phyloP scores from a whole-genome alignment of 2,329 filamentous ascomycete genomes.

The Exophiala bonariae region DNA sequence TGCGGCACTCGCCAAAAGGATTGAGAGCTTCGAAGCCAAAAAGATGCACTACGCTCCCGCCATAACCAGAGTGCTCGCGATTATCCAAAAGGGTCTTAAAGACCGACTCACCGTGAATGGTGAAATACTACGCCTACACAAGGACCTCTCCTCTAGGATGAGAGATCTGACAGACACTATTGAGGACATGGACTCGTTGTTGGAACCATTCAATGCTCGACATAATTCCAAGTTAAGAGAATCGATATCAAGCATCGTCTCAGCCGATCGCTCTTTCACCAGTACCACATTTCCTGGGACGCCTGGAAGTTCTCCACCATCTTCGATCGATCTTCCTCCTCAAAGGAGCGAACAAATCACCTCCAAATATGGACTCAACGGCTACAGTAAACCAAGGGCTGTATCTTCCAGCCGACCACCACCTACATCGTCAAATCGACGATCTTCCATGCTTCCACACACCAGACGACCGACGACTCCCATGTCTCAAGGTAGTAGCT shows the following conservation, averaged over 20 bases:
- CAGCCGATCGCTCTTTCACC: constrained; percentile 70
- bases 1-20: constrained; percentile 71
- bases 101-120: constrained; percentile 96
- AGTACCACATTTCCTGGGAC: constrained; percentile 69
- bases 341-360: constrained; percentile 52
- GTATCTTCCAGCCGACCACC: constrained; percentile 40
- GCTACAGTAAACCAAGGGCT: constrained; percentile 32
- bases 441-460: constrained; percentile 23
- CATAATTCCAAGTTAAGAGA: constrained; percentile 78
- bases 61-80: constrained; percentile 84
- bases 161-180: constrained; percentile 74
- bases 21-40: constrained; percentile 93
- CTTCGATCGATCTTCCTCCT: constrained; percentile 60
- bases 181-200: constrained; percentile 68
- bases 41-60: constrained; percentile 91
- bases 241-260: constrained; percentile 89
- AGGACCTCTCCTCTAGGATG: constrained; percentile 83
- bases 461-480: constrained; percentile 25
- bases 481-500: constrained; percentile 19
- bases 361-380: constrained; percentile 36
- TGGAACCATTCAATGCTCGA: constrained; percentile 68
- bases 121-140: constrained; percentile 82
- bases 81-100: constrained; percentile 93
- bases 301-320: constrained; percentile 70
- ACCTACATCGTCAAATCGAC: constrained; percentile 24